These are phyloP conservation scores for Fusarium denticulatum DNA, from an alignment of 2,329 filamentous ascomycete genomes.

Conservation along the genomic window DNA sequence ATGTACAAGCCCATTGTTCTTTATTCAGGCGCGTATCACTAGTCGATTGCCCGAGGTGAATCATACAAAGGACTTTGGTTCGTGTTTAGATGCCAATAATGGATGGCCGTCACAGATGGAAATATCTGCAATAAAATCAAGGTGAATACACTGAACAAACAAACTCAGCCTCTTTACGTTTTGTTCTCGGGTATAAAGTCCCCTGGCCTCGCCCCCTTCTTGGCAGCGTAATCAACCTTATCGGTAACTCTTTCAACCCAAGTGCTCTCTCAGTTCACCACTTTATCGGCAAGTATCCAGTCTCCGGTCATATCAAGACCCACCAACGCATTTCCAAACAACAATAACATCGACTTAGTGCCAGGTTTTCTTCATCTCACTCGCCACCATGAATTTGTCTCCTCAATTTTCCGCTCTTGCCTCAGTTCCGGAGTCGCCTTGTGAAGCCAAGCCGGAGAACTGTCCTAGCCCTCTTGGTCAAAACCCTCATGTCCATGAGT, in stretches of 20 bases:
- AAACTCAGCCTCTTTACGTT: background rate
- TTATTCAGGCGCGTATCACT: too few species aligned
- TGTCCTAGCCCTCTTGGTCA: rapidly evolving
- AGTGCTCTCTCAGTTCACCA: too few species aligned
- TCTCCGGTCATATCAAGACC: rapidly evolving
- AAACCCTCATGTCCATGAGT: background rate
- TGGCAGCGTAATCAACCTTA: background rate
- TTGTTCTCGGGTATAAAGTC: background rate
- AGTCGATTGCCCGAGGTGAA: background rate
- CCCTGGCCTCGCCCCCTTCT: background rate
- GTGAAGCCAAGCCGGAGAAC: background rate
- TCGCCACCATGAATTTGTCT: background rate
- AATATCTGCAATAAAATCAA: background rate
- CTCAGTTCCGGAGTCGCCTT: rapidly evolving
- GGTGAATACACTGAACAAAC: background rate
- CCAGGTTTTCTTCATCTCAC: background rate
- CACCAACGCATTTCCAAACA: background rate
- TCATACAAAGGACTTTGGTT: background rate
- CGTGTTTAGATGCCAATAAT: background rate
- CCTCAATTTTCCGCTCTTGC: too few species aligned
- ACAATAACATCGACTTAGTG: background rate
- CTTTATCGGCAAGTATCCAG: background rate
- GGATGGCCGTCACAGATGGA: background rate
- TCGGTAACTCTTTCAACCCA: background rate
- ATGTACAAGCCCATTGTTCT: background rate